Evolutionary conservation across 2,329 filamentous ascomycete genomes (phyloP), one percentile per base, ranked within the genome.

Genomic region (Trichoderma sp.): DNA sequence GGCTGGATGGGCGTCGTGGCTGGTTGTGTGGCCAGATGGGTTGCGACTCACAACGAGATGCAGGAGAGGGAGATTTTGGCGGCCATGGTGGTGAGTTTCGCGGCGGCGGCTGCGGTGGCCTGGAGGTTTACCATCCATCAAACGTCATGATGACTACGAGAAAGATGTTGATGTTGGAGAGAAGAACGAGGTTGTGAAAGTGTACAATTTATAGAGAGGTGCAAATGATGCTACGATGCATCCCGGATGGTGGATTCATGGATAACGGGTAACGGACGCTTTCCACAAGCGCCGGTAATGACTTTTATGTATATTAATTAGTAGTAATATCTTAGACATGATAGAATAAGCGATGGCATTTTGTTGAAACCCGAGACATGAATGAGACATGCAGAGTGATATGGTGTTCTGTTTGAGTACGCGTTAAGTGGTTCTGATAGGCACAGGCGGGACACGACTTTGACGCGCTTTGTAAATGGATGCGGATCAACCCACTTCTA

Each of bases 1-100:
- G 67, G 74, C 12, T 77, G 76, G 76, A 76, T 77, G 73, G 75
- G 72, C 9, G 63, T 77, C 8, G 72, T 76, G n/a, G 73, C 73
- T 1, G 75, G 76, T 6, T 53, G 30, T 6, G 65, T 43, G 15
- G 66, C 61, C 12, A 30, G 71, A 62, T 72, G 71, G 71, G 18
- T 72, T 15, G 39, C 70, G n/a, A 68, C 70, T 18, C 18, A 34
- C n/a, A 30, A 61, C 7, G 70, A 30, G 63, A 12, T 69, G 26
- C 34, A 34, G 24, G 18, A 32, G 14, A 26, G 43, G 5, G 62
- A 43, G 63, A 14, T 71, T n/a, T 32, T 60, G 28, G 24, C 21
- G 14, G 70, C 53, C 56, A 69, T 71, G 63, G 56, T 56, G 53
- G 28, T 69, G 53, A 62, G 26, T 28, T 51, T 26, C 24, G 32